Evolutionary conservation across 1,284 basidiomycete genomes (phyloP).

Genomic region (Cutaneotrichosporon sp.): DNA sequence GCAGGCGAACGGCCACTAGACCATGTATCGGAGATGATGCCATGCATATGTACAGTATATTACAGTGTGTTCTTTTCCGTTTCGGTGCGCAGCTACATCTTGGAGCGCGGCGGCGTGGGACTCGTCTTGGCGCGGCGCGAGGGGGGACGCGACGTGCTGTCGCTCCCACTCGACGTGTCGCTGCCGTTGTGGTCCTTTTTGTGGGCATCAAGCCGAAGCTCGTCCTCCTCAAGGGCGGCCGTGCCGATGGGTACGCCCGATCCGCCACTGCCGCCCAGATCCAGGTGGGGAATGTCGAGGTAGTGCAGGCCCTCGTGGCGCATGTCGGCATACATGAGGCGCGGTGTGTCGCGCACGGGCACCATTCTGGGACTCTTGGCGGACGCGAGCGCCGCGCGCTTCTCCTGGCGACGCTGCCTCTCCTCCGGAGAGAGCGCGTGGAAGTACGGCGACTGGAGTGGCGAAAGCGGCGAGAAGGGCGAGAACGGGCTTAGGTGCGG

Average conservation of each 20-base stretch:
- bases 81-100: background rate
- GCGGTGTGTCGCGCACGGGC: constrained; percentile 29
- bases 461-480: constrained; percentile 1
- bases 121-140: background rate
- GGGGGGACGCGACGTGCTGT: background rate
- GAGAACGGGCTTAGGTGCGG: background rate
- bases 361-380: constrained; percentile 32
- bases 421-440: constrained; percentile 2
- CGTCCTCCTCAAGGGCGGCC: constrained; percentile 1
- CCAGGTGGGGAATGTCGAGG: constrained; percentile 10
- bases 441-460: constrained; percentile 10
- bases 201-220: background rate
- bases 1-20: background rate
- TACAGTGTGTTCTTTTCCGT: background rate
- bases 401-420: constrained; percentile 1
- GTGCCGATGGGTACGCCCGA: background rate
- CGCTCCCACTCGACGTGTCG: background rate
- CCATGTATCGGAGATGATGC: background rate
- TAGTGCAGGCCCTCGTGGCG: constrained; percentile 27
- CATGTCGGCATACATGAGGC: constrained; percentile 38
- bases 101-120: background rate
- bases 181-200: background rate
- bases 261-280: background rate
- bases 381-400: constrained; percentile 21
- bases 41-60: constrained; percentile 8